Evolutionary conservation across 192 early-diverging fungal genomes (phyloP).

Genomic region (Podila verticillata): DNA sequence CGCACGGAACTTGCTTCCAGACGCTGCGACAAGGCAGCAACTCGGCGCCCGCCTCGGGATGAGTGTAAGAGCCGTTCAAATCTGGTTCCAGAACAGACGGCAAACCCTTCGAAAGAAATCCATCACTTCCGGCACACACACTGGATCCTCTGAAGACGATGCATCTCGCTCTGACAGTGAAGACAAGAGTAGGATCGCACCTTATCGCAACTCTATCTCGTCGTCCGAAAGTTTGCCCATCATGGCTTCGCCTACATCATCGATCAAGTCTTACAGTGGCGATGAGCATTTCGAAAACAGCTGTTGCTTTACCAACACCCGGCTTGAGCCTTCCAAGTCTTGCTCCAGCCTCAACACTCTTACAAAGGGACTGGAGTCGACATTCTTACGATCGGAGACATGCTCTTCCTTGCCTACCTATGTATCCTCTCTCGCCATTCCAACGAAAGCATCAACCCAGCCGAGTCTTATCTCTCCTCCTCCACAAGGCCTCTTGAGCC

Average conservation of each 20-base stretch:
- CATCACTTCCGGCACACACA: not conserved
- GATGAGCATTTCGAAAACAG: not conserved
- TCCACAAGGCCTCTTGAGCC: not conserved
- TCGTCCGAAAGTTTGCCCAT: not conserved
- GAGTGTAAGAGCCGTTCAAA: constrained; percentile 78
- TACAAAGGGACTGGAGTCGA: not conserved
- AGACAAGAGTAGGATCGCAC: not conserved
- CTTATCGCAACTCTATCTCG: not conserved
- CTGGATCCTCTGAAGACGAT: constrained; percentile 30
- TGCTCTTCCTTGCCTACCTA: constrained; percentile 16
- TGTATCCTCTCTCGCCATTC: not conserved
- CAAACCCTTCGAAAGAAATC: constrained; percentile 68
- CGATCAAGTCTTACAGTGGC: not conserved
- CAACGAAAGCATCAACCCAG: not conserved
- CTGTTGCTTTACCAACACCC: no score
- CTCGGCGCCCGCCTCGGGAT: constrained; percentile 72
- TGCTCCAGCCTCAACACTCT: not conserved
- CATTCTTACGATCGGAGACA: constrained; percentile 17
- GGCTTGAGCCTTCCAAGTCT: no score
- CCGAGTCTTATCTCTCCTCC: not conserved
- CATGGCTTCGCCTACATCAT: not conserved
- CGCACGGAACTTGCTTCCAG: constrained; percentile 74
- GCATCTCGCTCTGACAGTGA: constrained; percentile 7
- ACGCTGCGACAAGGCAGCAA: constrained; percentile 67
- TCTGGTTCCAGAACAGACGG: constrained; percentile 87